Evolutionary conservation across 805 yeast genomes (phyloP).

Genomic region (Monosporozyma servazzii): DNA sequence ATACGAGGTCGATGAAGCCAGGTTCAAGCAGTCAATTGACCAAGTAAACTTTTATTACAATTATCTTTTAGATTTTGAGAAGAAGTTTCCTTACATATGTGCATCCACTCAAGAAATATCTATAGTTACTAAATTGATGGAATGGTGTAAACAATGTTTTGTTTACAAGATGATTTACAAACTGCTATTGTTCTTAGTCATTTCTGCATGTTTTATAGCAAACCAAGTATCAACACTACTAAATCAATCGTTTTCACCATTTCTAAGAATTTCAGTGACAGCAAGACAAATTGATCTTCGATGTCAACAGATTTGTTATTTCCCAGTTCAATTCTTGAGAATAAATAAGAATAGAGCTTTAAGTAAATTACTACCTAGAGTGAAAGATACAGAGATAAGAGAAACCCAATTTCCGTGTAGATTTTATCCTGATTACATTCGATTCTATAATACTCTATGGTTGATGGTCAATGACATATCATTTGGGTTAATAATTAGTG

Average conservation of each 20-base stretch:
- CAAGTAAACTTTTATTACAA: constrained; percentile 1
- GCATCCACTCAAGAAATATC: not conserved
- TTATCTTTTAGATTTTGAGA: constrained; percentile 1
- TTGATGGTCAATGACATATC: constrained; percentile 72
- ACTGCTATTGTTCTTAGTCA: constrained; percentile 3
- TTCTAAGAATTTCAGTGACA: constrained; percentile 41
- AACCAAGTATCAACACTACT: constrained; percentile 11
- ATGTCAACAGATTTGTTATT: constrained; percentile 61
- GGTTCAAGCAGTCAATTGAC: constrained; percentile 2
- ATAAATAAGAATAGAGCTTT: constrained; percentile 27
- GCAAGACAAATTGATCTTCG: constrained; percentile 75
- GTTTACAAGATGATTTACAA: not conserved
- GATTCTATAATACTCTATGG: constrained; percentile 84
- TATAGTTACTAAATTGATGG: not conserved
- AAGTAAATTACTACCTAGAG: constrained; percentile 11
- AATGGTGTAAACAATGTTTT: not conserved
- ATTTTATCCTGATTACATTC: constrained; percentile 54
- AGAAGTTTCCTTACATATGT: not conserved
- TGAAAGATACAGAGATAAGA: constrained; percentile 2
- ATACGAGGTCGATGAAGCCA: not conserved
- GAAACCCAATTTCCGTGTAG: constrained; percentile 32
- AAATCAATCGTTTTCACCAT: constrained; percentile 11
- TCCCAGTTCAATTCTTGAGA: constrained; percentile 70
- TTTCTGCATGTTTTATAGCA: constrained; percentile 12
- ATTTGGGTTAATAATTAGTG: constrained; percentile 55